Conservation (phyloP, 164 flowering plant species). For the Magnolia officinalis region DNA sequence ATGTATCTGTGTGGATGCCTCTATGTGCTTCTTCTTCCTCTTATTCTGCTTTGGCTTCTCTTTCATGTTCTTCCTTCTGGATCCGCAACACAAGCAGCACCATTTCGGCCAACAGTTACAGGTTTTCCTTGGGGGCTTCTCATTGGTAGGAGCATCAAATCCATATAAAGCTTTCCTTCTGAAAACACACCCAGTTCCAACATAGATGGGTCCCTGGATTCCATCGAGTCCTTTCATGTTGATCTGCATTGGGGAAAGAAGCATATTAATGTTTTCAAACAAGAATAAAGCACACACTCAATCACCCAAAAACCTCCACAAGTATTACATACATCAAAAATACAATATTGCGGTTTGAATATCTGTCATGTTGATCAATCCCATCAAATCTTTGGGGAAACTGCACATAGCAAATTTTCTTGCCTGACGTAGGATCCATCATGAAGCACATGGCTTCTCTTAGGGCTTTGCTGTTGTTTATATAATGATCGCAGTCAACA, state of each 20-base stretch:
- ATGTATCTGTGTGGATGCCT: conserved; percentile 52
- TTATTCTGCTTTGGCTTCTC: conserved; percentile 25
- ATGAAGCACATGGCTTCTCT: conserved; percentile 96
- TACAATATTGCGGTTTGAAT: conserved; percentile 92
- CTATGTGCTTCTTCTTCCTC: conserved; percentile 43
- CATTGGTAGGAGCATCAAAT: conserved; percentile 80
- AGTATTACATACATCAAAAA: conserved; percentile 86
- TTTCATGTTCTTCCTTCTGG: conserved; percentile 56
- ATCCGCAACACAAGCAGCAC: conserved; percentile 55
- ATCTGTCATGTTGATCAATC: conserved; percentile 88
- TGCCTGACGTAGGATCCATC: conserved; percentile 97
- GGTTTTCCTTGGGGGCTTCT: conserved; percentile 47
- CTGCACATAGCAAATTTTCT: conserved; percentile 89
- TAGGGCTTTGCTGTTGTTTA: conserved; percentile 93
- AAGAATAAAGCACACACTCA: background rate
- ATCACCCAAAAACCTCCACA: background rate
- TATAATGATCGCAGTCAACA: conserved; percentile 99
- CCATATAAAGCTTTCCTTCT: conserved; percentile 93
- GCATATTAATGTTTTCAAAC: background rate
- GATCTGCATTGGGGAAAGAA: conserved; percentile 36
- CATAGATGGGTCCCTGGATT: conserved; percentile 97
- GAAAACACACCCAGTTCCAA: conserved; percentile 96
- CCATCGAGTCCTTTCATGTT: conserved; percentile 96
- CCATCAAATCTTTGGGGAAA: conserved; percentile 99
- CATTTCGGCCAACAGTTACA: conserved; percentile 48